Percentiles rank a stretch among this genome's conserved stretches.
These are phyloP conservation scores for Fusarium hainanense DNA, from an alignment of 2,329 filamentous ascomycete species.

Conservation along the genomic window DNA sequence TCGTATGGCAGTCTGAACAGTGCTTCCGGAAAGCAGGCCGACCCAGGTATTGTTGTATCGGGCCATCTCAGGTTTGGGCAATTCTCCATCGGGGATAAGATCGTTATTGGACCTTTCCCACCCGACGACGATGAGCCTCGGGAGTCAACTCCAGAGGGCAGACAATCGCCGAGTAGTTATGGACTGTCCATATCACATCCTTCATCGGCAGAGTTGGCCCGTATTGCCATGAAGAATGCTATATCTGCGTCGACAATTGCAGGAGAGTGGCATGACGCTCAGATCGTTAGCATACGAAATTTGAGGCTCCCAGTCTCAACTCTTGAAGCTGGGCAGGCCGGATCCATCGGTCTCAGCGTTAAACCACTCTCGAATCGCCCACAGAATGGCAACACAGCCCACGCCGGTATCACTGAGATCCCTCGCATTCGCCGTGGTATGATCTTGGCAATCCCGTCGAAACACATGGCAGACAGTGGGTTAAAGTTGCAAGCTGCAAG, in stretches of 20 bases:
- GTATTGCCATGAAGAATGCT: slow-evolving; percentile 64
- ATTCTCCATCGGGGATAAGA: slow-evolving; percentile 79
- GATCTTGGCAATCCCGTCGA: slow-evolving; percentile 75
- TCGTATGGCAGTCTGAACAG: slow-evolving; percentile 57
- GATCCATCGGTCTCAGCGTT: slow-evolving; percentile 85
- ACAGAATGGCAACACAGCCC: slow-evolving; percentile 9
- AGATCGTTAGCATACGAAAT: slow-evolving; percentile 87
- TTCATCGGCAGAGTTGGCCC: slow-evolving; percentile 64
- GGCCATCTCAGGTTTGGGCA: slow-evolving; percentile 85
- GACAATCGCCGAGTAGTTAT: slow-evolving; percentile 59
- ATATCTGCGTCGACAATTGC: slow-evolving; percentile 63
- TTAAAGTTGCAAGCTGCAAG: slow-evolving; percentile 72
- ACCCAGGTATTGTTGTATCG: slow-evolving; percentile 79
- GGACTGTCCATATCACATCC: slow-evolving; percentile 65
- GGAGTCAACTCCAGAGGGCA: slow-evolving; percentile 57
- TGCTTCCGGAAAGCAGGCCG: slow-evolving; percentile 37
- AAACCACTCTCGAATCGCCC: slow-evolving; percentile 47
- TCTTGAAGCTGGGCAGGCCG: slow-evolving; percentile 84
- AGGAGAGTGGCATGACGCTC: slow-evolving; percentile 82
- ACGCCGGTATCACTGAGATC: slow-evolving; percentile 32
- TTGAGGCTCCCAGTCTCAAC: slow-evolving; percentile 83
- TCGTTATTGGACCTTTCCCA: slow-evolving; percentile 83
- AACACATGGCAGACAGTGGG: slow-evolving; percentile 66
- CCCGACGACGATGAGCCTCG: slow-evolving; percentile 62
- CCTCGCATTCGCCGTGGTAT: slow-evolving; percentile 79